These are phyloP conservation scores for Kodamaea nitidulidarum DNA, from an alignment of 805 yeast genomes.

Conservation along the genomic window DNA sequence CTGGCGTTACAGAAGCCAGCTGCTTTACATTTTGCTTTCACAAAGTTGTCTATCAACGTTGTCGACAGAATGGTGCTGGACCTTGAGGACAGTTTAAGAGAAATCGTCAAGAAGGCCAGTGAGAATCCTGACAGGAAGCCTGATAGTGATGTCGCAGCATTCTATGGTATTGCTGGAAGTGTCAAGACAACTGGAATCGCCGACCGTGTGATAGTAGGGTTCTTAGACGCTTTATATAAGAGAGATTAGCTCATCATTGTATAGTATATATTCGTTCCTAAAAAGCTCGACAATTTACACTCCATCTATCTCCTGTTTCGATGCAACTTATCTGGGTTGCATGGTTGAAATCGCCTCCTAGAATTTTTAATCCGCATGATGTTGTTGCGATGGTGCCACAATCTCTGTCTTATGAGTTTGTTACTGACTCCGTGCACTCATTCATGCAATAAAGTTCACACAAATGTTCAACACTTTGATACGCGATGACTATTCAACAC, in stretches of 20 bases:
- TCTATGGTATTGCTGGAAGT: constrained; percentile 95
- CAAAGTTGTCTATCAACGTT: constrained; percentile 60
- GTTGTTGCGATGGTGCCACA: too few species aligned
- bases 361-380: too few species aligned
- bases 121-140: constrained; percentile 23
- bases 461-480: too few species aligned
- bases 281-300: too few species aligned
- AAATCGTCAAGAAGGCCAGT: constrained; percentile 22
- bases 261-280: too few species aligned
- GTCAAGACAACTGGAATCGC: constrained; percentile 80
- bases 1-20: constrained; percentile 84
- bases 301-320: too few species aligned
- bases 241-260: neutral
- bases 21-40: constrained; percentile 87
- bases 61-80: constrained; percentile 55
- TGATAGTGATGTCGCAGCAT: constrained; percentile 69
- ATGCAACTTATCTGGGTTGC: too few species aligned
- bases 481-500: too few species aligned
- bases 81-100: constrained; percentile 14
- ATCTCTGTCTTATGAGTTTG: too few species aligned
- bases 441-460: too few species aligned
- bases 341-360: too few species aligned
- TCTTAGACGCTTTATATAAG: constrained; percentile 78
- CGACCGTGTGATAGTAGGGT: constrained; percentile 71
- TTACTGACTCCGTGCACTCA: too few species aligned